Base-by-base conservation (phyloP, 106 monocot genomes). In the Acorus calamus region DNA sequence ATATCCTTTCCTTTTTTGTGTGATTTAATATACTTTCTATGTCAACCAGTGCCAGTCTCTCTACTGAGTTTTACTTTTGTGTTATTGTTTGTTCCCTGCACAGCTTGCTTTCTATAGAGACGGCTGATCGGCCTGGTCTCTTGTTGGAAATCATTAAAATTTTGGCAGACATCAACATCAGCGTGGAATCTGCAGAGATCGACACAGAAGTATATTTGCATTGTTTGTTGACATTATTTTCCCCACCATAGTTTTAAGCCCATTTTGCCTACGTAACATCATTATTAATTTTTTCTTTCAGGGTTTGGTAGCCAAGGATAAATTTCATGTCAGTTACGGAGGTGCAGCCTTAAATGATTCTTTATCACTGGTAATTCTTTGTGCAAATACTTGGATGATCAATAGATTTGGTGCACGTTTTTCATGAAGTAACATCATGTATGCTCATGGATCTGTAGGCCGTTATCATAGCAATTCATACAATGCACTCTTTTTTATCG, bases 301-400 rank as follows among this genome's bases (percentile, higher is more conserved):
- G 96, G 96, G 96, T 2, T 52, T 98, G 57, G 74, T 90, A 44
- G 96, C 96, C 7, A 98, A 88, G 74, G 91, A 98, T 67, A 92
- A 78, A 55, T 98, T 98, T 60, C 85, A 98, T 79, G 96, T 98
- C 8, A 98, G 88, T 66, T 98, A 98, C 72, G 62, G 85, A 68
- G 96, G 91, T 58, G 88, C 91, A 11, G 83, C 87, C 61, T 46
- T 98, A 59, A 83, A 77, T 64, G 57, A 55, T 60, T 74, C 91
- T 6, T 54, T 98, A 55, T 83, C 88, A 44, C 87, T 87, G 96
- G 96, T 98, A 66, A 56, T 42, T 28, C 0, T 28, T 28, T 1
- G 28, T 28, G 28, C 28, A 28, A 28, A 28, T 28, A 28, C 28
- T 28, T 28, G 28, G 28, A 28, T 28, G 28, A 28, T 28, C 28